phyloP scores from a whole-genome alignment of 768 basidiomycete species.

The Megacollybia marginata region DNA sequence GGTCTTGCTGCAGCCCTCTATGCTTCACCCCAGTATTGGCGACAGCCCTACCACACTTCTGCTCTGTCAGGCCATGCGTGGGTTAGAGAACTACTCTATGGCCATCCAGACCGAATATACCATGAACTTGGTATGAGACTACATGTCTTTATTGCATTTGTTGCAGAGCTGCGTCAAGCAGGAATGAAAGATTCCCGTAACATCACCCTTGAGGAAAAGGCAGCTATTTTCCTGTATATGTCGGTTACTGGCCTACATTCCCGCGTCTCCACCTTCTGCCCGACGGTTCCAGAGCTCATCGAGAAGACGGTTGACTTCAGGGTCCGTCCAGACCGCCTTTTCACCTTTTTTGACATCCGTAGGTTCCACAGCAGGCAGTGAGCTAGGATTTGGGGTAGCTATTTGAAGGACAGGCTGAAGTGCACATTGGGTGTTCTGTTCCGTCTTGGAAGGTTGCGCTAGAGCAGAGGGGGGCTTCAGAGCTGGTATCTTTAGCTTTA shows the following conservation, averaged over 20 bases:
- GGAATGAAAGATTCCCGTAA: constrained; percentile 1
- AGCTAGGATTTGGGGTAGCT: no score
- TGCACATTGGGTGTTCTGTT: no score
- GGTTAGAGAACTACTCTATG: constrained; percentile 11
- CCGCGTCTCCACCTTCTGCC: no score
- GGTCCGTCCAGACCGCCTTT: no score
- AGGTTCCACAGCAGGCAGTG: no score
- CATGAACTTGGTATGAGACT: constrained; percentile 10
- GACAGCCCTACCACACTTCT: constrained; percentile 13
- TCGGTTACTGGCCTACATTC: constrained; percentile 11
- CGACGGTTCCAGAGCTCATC: no score
- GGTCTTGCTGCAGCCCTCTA: constrained; percentile 1
- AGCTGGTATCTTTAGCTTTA: no score
- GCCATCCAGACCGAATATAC: constrained; percentile 10
- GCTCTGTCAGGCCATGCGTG: constrained; percentile 10
- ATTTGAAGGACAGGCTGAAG: no score
- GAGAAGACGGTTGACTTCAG: no score
- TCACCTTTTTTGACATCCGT: no score
- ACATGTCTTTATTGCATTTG: constrained; percentile 9
- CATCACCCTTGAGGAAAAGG: constrained; percentile 9
- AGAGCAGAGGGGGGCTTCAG: no score
- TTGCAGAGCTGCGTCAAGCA: constrained; percentile 1
- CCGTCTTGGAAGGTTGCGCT: no score
- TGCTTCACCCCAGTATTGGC: constrained; percentile 1
- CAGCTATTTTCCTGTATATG: constrained; percentile 11